Conservation (phyloP, 805 yeast species). For the Henningerozyma blattae region DNA sequence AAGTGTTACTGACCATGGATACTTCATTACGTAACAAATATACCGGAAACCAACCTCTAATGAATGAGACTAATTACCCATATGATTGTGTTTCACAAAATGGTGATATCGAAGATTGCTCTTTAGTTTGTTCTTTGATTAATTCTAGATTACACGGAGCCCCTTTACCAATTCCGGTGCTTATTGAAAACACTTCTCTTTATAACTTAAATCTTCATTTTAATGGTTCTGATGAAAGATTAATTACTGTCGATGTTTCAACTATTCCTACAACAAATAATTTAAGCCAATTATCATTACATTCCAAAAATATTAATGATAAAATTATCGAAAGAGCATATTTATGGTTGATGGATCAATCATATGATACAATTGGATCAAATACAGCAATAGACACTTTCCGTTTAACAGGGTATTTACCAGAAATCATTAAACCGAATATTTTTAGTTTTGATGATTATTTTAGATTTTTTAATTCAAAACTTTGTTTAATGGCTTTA, state of each 20-base stretch:
- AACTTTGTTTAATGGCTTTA: slow-evolving; percentile 38
- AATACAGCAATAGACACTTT: slow-evolving; percentile 63
- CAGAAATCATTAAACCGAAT: slow-evolving; percentile 37
- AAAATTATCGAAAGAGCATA: slow-evolving; percentile 63
- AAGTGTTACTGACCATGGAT: too few relatives aligned
- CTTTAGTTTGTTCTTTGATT: slow-evolving; percentile 59
- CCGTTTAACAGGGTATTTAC: slow-evolving; percentile 59
- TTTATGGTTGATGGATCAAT: slow-evolving; percentile 42
- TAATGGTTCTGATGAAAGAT: slow-evolving; percentile 18
- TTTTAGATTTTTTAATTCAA: slow-evolving; percentile 8
- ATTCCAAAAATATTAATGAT: slow-evolving; percentile 7
- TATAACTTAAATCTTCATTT: too few relatives aligned
- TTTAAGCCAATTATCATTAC: slow-evolving; percentile 11
- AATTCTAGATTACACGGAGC: slow-evolving; percentile 29
- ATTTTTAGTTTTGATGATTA: slow-evolving; percentile 23
- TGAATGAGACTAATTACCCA: neutral
- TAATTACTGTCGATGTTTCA: slow-evolving; percentile 14
- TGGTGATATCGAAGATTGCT: slow-evolving; percentile 43
- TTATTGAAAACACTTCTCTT: too few relatives aligned
- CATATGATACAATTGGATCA: slow-evolving; percentile 60
- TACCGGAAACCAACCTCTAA: neutral
- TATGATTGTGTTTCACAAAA: slow-evolving; percentile 8
- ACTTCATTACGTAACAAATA: neutral
- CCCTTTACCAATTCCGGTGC: slow-evolving; percentile 1
- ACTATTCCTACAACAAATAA: slow-evolving; percentile 9